These are phyloP conservation scores for Acanthamoeba castellanii DNA, from an alignment of 208 protist species.

Conservation along the genomic window DNA sequence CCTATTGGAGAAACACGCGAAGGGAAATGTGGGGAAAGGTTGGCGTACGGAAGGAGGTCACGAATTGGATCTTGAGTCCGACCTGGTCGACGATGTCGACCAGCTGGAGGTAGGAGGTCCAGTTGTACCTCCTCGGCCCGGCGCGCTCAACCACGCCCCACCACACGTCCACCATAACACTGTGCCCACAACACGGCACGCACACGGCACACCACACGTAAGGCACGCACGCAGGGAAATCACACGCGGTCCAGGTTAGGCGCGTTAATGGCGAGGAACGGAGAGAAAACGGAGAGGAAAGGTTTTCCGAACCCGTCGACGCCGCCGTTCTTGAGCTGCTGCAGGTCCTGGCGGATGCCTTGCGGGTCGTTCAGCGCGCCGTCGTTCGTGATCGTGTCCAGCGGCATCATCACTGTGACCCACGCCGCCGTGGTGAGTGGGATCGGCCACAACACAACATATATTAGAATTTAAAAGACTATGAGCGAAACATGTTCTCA, in stretches of 20 bases:
- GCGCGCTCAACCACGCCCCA: conserved; percentile 89
- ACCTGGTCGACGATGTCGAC: conserved; percentile 76
- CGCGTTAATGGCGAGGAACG: too few relatives aligned
- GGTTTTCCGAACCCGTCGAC: conserved; percentile 59
- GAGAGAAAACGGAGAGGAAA: neutral
- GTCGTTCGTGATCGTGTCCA: conserved; percentile 81
- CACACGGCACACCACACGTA: neutral
- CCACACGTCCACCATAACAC: conserved; percentile 92
- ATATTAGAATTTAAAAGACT: neutral
- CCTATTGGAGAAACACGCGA: neutral
- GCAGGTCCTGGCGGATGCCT: conserved; percentile 73
- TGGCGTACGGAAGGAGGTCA: conserved; percentile 81
- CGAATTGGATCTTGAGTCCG: conserved; percentile 86
- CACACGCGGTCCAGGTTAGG: neutral
- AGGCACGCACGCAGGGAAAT: neutral
- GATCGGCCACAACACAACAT: too few relatives aligned
- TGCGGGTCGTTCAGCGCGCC: conserved; percentile 76
- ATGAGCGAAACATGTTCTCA: neutral
- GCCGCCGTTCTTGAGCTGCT: conserved; percentile 75
- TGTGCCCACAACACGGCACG: neutral
- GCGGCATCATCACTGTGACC: conserved; percentile 86
- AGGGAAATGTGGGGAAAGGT: neutral
- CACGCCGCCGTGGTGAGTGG: neutral
- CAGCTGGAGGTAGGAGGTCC: conserved; percentile 80
- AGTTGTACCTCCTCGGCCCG: conserved; percentile 88